Evolutionary conservation across 208 protist species (phyloP), one percentile per base, ranked within the genome.

Genomic region (Leptomonas seymouri): DNA sequence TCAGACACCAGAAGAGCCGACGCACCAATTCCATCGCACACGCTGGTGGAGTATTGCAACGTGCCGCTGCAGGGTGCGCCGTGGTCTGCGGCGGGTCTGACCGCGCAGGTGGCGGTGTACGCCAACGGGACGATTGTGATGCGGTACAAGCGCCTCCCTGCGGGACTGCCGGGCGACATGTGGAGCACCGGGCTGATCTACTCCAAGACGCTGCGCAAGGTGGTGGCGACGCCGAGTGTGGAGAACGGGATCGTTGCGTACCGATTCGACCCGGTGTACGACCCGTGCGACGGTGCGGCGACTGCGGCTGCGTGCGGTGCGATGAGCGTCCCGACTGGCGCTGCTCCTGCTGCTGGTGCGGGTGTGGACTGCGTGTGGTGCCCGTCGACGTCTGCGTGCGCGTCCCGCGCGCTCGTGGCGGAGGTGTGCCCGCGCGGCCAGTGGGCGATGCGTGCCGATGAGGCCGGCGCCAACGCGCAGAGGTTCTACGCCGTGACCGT

Each of bases 61-160:
- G 67, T 59, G 48, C 50, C 45, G 31, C 20, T 66, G 49, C 5
- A 4, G 12, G 49, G 34, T 20, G 5, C 28, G 15, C 11, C 8
- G 15, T 44, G 27, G 12, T 25, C 49, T 0, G 8, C 14, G 21
- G 36, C 27, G 2, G 20, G 20, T 25, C 69, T 88, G 44, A 88
- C 70, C 27, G 80, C 83, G 23, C 83, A 88, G 80, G 76, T 88
- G 20, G 67, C 44, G 65, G 67, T 85, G 44, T 80, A 70, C 55
- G 44, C 57, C 0, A 69, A 81, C 60, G 83, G 83, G 39, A 78
- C 72, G 15, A 74, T 88, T 56, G 64, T 88, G 36, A 76, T 88
- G 60, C 78, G 83, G 27, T 88, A 88, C 77, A 44, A 44, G 34
- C n/a, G 66, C n/a, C 53, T 82, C 42, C 74, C 78, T 7, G n/a